Evolutionary conservation across 2,329 filamentous ascomycete genomes (phyloP), one percentile per base, ranked within the genome.

Genomic region (Chaetomiaceae sp.): DNA sequence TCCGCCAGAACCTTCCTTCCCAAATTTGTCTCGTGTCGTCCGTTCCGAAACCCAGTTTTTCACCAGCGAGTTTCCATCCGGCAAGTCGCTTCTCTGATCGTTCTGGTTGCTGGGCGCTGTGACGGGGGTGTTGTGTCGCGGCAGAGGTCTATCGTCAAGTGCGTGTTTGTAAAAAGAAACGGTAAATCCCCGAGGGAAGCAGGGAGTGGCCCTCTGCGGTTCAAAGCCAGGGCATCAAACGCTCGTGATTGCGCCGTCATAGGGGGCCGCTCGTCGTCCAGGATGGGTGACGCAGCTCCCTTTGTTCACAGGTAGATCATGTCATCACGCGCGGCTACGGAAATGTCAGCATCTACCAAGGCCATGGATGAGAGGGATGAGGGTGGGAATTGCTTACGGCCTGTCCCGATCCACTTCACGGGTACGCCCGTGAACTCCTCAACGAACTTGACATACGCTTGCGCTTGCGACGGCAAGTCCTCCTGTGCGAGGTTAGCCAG

Each of bases 361-460:
- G 8, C 14, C 24, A n/a, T 11, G 15, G 18, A 24, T 4, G 7
- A 5, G 11, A n/a, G n/a, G 32, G 18, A 24, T 9, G 18, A 24
- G n/a, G 17, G 4, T 3, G 22, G 10, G 34, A 19, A 20, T 32
- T 35, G 36, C 43, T 55, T 52, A 39, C 55, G 56, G 14, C 56
- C 56, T n/a, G 56, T 58, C 26, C 56, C 56, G 41, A 58, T 54
- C 55, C 56, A 58, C 29, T 53, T 56, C 19, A 58, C 49, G 12
- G 53, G 55, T 17, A 84, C 76, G 26, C 78, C 80, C 12, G 83
- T 67, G 60, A 79, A 83, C 53, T 78, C 65, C 69, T 87, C 82
- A 50, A 86, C 83, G 62, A 69, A 66, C 61, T 79, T 72, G 46
- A 88, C 69, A 58, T 88, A 88, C 36, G 75, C 75, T 49, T 75